Base-by-base conservation (phyloP, 352 stramenopile genomes). In the Phytophthora pinifolia region DNA sequence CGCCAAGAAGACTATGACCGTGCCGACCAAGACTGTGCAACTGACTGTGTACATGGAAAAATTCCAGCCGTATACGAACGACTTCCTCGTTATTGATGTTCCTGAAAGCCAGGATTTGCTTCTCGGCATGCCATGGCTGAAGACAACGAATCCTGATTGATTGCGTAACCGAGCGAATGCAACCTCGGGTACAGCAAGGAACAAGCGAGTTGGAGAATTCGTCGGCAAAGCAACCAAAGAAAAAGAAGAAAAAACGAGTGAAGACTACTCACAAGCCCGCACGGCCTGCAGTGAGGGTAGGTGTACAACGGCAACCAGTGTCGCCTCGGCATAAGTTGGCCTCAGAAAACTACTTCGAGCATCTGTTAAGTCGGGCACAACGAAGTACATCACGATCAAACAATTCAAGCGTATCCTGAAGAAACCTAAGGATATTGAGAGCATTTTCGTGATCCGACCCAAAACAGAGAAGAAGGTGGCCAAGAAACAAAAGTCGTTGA, bases 101-200 rank as follows among this genome's bases (percentile, higher is more conserved):
- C 46, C 46, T 17, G 33, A 54, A 42, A 34, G 33, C 12, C 33
- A 31, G 17, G 55, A 64, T 22, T 6, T 58, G 7, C 39, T 63
- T 13, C 36, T 63, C 0, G 55, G 46, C 1, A 63, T 58, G 34
- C 47, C 46, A 8, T 64, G 46, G 39, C 9, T 64, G 12, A 46
- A 35, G 18, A 20, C 46, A 1, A 13, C 17, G 2, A 53, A 58
- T 20, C 46, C 55, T 25, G 39, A 64, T 64, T 15, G 46, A 64
- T 18, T 64, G 55, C 46, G 29, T 52, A 6, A 10, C 35, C 12
- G 30, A 64, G 15, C 25, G 37, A 20, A 27, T 55, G 3, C 10
- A 34, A 5, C 45, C 45, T 3, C 44, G 44, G 18, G 13, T 35
- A 20, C 20, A 35, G 32, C 13, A 27, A 6, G 22, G 6, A 27